A percentile compares a stretch with the other conserved stretches of the same genome.
Conservation (phyloP, 2,329 filamentous ascomycete genomes). For the Phialophora macrospora region DNA sequence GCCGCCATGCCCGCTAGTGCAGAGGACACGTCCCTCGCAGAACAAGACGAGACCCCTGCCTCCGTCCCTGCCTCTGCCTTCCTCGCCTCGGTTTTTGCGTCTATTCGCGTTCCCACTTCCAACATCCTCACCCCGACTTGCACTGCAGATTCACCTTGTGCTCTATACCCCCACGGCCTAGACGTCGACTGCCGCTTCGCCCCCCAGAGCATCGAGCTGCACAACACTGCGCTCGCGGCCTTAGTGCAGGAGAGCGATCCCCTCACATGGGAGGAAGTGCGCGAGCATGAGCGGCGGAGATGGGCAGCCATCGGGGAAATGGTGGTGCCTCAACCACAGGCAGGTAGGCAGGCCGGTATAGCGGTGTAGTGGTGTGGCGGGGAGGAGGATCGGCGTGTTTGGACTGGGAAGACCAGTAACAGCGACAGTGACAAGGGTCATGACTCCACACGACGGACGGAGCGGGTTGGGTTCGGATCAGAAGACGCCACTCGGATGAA, state of each 20-base stretch:
- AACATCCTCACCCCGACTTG: neutral
- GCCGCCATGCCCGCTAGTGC: neutral
- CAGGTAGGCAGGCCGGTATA: neutral
- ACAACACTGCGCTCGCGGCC: conserved; percentile 6
- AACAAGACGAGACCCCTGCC: neutral
- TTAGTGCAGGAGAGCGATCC: conserved; percentile 12
- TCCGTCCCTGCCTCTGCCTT: neutral
- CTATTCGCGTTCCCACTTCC: neutral
- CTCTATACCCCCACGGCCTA: neutral
- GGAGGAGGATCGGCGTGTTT: neutral
- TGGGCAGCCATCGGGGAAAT: neutral
- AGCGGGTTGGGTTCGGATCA: too few relatives aligned
- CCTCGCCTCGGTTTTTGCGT: neutral
- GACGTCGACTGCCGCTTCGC: neutral
- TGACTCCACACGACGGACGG: too few relatives aligned
- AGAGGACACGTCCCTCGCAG: neutral
- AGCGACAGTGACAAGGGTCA: too few relatives aligned
- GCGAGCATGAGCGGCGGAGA: neutral
- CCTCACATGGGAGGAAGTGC: neutral
- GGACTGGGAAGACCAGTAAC: neutral
- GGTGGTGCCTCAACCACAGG: neutral
- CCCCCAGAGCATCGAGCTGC: neutral
- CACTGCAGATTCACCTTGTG: neutral
- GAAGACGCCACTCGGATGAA: too few relatives aligned
- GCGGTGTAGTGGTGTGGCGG: neutral